phyloP scores from a whole-genome alignment of 2,329 filamentous ascomycete genomes.

The Microdochium bolleyi region DNA sequence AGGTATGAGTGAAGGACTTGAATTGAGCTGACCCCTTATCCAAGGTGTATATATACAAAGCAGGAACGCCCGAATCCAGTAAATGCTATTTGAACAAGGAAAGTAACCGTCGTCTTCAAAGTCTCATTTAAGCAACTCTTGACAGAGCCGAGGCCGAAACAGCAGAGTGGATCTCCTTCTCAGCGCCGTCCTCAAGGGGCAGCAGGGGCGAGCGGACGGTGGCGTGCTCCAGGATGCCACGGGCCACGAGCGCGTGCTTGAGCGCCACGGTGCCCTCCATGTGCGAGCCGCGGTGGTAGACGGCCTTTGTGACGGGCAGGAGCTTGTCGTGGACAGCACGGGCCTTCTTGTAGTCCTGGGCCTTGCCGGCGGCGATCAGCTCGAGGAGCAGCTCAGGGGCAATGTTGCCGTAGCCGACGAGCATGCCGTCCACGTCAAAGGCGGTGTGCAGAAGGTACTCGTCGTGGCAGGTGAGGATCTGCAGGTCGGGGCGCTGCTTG shows the following conservation, averaged over 20 bases:
- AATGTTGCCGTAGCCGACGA: conserved; percentile 46
- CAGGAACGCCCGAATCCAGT: background rate
- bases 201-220: conserved; percentile 40
- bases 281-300: conserved; percentile 45
- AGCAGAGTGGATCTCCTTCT: conserved; percentile 32
- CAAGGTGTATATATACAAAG: too few species aligned
- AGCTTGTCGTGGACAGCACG: conserved; percentile 40
- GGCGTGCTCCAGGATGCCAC: conserved; percentile 39
- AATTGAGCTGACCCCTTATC: too few species aligned
- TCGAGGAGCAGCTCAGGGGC: conserved; percentile 40
- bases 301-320: conserved; percentile 41
- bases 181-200: conserved; percentile 31
- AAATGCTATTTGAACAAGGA: background rate
- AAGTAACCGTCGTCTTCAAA: background rate
- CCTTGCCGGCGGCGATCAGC: conserved; percentile 41
- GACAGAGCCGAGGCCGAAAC: conserved; percentile 19
- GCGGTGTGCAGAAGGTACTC: conserved; percentile 43
- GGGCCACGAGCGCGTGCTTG: conserved; percentile 42
- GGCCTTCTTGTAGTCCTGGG: conserved; percentile 36
- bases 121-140: conserved; percentile 8
- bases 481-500: conserved; percentile 35
- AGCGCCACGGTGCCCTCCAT: conserved; percentile 46
- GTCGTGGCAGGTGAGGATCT: conserved; percentile 43
- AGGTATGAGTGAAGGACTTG: too few species aligned
- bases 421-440: conserved; percentile 44